Conservation (phyloP, 2,329 filamentous ascomycete genomes). For the Aotearoamyces nothofagi region DNA sequence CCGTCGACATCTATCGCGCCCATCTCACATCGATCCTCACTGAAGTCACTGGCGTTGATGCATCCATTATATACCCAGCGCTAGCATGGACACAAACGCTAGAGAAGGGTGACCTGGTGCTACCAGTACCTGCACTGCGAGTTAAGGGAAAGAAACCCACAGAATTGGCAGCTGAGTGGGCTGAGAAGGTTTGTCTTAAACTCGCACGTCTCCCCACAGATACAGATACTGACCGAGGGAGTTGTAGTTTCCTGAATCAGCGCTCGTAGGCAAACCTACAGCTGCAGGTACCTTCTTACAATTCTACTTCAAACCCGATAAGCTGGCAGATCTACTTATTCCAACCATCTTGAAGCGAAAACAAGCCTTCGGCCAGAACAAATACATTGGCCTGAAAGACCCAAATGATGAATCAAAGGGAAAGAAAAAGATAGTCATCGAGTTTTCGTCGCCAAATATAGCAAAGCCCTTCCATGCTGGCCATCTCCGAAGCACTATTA, state of each 20-base stretch:
- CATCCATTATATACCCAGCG: constrained; percentile 55
- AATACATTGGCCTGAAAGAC: constrained; percentile 42
- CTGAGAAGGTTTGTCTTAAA: constrained; percentile 32
- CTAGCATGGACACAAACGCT: constrained; percentile 66
- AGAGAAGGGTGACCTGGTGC: constrained; percentile 69
- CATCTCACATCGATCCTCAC: constrained; percentile 58
- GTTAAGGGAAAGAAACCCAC: constrained; percentile 56
- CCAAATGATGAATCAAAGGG: constrained; percentile 36
- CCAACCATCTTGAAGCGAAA: constrained; percentile 52
- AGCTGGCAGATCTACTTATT: constrained; percentile 50
- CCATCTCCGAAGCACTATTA: constrained; percentile 63
- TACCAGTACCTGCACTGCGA: constrained; percentile 67
- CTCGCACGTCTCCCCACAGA: background rate
- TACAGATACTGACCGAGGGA: constrained; percentile 1
- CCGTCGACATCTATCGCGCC: constrained; percentile 64
- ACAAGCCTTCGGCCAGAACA: constrained; percentile 47
- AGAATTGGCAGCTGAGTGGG: constrained; percentile 46
- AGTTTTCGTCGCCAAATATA: constrained; percentile 78
- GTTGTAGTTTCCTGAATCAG: constrained; percentile 51
- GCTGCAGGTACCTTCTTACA: constrained; percentile 55
- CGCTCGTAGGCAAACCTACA: constrained; percentile 55
- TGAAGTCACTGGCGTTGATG: constrained; percentile 54
- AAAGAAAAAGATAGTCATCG: constrained; percentile 45
- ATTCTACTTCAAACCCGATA: constrained; percentile 65
- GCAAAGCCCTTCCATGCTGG: constrained; percentile 70